Evolutionary conservation across 768 basidiomycete species (phyloP).

Genomic region (Collybia sp.): DNA sequence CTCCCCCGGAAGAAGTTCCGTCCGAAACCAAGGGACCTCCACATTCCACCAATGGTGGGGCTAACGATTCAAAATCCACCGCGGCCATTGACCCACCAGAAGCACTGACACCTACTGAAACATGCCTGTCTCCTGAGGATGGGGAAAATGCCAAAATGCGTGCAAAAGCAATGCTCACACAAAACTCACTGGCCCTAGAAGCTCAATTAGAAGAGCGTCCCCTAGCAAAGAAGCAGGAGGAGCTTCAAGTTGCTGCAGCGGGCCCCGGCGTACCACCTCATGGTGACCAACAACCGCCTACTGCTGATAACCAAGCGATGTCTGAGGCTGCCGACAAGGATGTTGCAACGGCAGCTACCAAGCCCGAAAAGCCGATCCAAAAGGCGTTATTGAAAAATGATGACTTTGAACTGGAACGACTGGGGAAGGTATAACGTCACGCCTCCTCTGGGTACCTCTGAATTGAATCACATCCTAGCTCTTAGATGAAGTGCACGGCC

Average conservation of each 20-base stretch:
- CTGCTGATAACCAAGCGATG: constrained; percentile 10
- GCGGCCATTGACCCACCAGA: constrained; percentile 13
- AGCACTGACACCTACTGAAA: constrained; percentile 10
- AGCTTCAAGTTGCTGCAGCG: constrained; percentile 34
- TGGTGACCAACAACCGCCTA: constrained; percentile 16
- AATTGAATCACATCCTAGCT: constrained; percentile 41
- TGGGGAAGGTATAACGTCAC: constrained; percentile 52
- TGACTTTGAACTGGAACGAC: constrained; percentile 74
- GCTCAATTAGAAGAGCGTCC: constrained; percentile 85
- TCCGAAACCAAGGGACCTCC: constrained; percentile 7
- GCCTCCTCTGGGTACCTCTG: no score
- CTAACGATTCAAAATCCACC: background rate
- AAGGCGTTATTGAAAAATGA: constrained; percentile 86
- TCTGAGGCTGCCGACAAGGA: constrained; percentile 12
- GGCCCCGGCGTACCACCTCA: constrained; percentile 31
- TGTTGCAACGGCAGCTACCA: constrained; percentile 12
- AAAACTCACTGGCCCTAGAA: constrained; percentile 74
- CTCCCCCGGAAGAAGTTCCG: constrained; percentile 11
- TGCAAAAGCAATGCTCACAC: constrained; percentile 54
- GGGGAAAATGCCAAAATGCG: constrained; percentile 38
- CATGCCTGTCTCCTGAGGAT: constrained; percentile 29
- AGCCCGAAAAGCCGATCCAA: constrained; percentile 42
- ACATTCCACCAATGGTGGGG: background rate
- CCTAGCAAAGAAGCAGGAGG: constrained; percentile 83
- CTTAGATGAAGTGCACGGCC: constrained; percentile 72